Evolutionary conservation across 495 filamentous ascomycete genomes (phyloP), one percentile per base, ranked within the genome.

Genomic region (Penicillium paradoxum): DNA sequence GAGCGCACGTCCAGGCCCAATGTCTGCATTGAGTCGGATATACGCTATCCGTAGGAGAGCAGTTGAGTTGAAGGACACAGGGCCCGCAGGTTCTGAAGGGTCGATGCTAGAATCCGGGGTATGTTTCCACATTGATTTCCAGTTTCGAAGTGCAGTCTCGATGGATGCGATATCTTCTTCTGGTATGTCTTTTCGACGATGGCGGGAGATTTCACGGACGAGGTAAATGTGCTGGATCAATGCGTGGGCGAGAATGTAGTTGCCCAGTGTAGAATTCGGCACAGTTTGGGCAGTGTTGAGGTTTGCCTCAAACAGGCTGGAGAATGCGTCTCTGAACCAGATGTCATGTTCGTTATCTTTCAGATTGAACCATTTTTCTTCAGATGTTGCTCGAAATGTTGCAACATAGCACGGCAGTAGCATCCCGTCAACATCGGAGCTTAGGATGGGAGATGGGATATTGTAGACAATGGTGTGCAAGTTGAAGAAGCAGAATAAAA

Each of bases 121-220:
- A 1, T 38, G 45, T 18, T 63, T 46, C 69, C 69, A 72, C 29
- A 40, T 49, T 2, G 11, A 24, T 37, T 67, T 60, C 69, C 69
- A 70, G 47, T 46, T 51, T 15, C 54, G 15, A 39, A 59, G 63
- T 37, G 79, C 80, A 49, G 72, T 72, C 32, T 72, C 70, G 24
- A 81, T 67, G 24, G 74, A 72, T 19, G 77, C 71, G 6, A 80
- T 72, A 32, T 83, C 75, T 25, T 21, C 11, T 76, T 75, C 18
- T 64, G 60, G 30, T 17, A 30, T 45, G 42, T 29, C 19, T 21
- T 53, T 33, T 0, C 10, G 39, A 14, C 19, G 19, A 22, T 24
- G 19, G 18, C 19, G 17, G 10, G 55, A 27, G 4, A 49, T 40
- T 50, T 54, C 45, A 21, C 59, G 56, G 6, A 54, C 21, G 25